A percentile compares a stretch with the other conserved stretches of the same genome.
These are phyloP conservation scores for Wolfiporia cocos DNA, from an alignment of 1,284 basidiomycete species.

Conservation along the genomic window DNA sequence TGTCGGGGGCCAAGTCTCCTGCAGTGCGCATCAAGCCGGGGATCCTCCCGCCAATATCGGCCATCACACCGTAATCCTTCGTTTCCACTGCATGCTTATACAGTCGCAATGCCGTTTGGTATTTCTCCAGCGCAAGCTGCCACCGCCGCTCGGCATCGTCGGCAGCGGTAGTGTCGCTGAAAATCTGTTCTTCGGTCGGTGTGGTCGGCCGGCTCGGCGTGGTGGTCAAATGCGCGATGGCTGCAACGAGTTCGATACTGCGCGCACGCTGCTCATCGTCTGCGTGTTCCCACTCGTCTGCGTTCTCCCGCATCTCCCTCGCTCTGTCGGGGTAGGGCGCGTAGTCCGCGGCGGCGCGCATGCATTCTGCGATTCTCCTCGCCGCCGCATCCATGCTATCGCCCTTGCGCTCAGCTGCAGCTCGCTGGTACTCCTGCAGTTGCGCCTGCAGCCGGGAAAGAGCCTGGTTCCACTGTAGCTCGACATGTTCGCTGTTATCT, in stretches of 20 bases:
- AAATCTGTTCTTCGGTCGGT: too few relatives aligned
- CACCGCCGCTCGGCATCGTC: too few relatives aligned
- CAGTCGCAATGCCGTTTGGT: too few relatives aligned
- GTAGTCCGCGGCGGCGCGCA: background rate
- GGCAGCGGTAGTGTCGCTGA: too few relatives aligned
- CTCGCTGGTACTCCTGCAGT: background rate
- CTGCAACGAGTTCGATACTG: background rate
- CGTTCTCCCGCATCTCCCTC: background rate
- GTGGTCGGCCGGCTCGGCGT: too few relatives aligned
- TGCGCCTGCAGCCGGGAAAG: background rate
- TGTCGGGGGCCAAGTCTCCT: background rate
- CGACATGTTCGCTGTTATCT: background rate
- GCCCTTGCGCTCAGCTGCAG: background rate
- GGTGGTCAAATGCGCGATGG: background rate
- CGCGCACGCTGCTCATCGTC: background rate
- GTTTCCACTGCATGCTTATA: too few relatives aligned
- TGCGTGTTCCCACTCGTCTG: background rate
- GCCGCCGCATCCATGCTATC: background rate
- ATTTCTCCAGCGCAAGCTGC: too few relatives aligned
- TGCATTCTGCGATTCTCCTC: background rate
- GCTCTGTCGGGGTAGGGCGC: background rate
- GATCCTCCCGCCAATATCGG: too few relatives aligned
- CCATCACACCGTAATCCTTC: too few relatives aligned
- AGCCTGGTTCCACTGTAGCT: background rate
- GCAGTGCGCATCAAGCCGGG: background rate